Evolutionary conservation across 164 flowering plant species (phyloP).

Genomic region (Chloranthus sessilifolius): DNA sequence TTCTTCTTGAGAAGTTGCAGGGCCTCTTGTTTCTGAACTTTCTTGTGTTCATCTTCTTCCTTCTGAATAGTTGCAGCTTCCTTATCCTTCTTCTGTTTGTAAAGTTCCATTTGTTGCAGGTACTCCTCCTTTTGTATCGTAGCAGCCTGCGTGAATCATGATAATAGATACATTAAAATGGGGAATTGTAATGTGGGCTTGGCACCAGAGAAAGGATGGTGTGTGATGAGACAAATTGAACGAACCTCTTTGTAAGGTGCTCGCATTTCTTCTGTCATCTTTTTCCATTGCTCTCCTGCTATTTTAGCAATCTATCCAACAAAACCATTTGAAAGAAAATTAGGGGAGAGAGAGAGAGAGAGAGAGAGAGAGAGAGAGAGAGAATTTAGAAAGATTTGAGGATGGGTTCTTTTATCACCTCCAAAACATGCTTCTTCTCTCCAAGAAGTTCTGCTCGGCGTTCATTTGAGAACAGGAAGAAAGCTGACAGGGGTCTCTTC

Average conservation of each 20-base stretch:
- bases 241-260: conserved; percentile 72
- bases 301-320: conserved; percentile 52
- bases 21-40: conserved; percentile 85
- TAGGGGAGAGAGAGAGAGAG: no score
- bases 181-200: background rate
- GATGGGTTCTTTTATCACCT: conserved; percentile 43
- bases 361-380: no score
- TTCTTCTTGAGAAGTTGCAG: conserved; percentile 89
- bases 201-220: background rate
- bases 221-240: background rate
- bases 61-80: conserved; percentile 42
- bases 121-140: conserved; percentile 74
- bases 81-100: conserved; percentile 69
- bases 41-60: conserved; percentile 75
- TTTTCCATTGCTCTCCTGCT: conserved; percentile 90
- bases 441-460: conserved; percentile 48
- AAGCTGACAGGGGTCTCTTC: conserved; percentile 74
- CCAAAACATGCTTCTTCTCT: conserved; percentile 55
- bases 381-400: no score
- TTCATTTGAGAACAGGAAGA: conserved; percentile 64
- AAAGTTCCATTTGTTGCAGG: conserved; percentile 61
- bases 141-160: conserved; percentile 43
- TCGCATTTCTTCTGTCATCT: conserved; percentile 52
- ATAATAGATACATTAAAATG: background rate
- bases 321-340: background rate